Conservation (phyloP, 2,329 filamentous ascomycete genomes). For the Aureobasidium sp. region DNA sequence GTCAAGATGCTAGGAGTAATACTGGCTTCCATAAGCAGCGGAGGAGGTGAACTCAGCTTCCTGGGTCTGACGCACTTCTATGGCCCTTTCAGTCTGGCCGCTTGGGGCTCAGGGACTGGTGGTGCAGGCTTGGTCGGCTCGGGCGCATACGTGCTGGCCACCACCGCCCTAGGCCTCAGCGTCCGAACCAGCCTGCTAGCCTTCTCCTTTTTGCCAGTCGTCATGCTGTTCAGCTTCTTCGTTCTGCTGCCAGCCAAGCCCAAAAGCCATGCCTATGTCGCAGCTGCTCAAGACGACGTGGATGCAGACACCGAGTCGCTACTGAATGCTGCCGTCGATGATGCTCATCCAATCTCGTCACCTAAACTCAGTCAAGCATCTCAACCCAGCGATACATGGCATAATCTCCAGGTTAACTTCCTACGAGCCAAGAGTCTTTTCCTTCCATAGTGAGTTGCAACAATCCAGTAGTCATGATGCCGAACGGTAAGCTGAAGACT, state of each 20-base stretch:
- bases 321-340: background rate
- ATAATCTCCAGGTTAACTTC: constrained; percentile 34
- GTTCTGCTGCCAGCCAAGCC: constrained; percentile 57
- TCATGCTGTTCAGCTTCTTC: constrained; percentile 87
- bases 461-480: background rate
- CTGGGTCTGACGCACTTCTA: constrained; percentile 90
- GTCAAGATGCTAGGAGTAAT: constrained; percentile 75
- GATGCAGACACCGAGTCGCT: constrained; percentile 18
- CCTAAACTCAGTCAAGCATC: background rate
- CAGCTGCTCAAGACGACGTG: constrained; percentile 32
- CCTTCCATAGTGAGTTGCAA: constrained; percentile 51
- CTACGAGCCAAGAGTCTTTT: constrained; percentile 61
- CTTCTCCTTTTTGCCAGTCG: constrained; percentile 66
- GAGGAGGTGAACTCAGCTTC: constrained; percentile 84
- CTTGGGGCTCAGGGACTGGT: constrained; percentile 88
- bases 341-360: background rate
- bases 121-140: constrained; percentile 81
- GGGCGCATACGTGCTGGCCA: constrained; percentile 77
- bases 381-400: background rate
- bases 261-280: constrained; percentile 42
- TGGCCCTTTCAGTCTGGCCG: constrained; percentile 73
- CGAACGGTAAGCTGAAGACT: constrained; percentile 9
- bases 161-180: constrained; percentile 66
- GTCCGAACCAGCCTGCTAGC: constrained; percentile 66
- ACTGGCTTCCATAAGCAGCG: constrained; percentile 75